Percentiles rank a stretch among this genome's conserved stretches.
These are phyloP conservation scores for Penicillium crystallinum DNA, from an alignment of 495 filamentous ascomycete genomes.

Conservation along the genomic window DNA sequence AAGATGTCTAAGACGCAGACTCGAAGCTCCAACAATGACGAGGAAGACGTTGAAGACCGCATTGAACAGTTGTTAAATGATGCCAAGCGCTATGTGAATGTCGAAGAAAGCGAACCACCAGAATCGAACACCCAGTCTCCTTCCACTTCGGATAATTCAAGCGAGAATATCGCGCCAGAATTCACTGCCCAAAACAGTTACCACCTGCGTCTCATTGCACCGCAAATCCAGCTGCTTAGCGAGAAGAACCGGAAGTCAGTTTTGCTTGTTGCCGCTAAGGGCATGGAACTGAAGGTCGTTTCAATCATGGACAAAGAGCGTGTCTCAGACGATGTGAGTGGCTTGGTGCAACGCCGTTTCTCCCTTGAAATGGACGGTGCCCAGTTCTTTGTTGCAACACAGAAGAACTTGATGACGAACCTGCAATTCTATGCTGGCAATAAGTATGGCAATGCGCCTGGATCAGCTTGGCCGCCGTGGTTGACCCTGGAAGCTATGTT, in stretches of 20 bases:
- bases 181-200: conserved; percentile 93
- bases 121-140: conserved; percentile 26
- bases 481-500: conserved; percentile 97
- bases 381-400: conserved; percentile 94
- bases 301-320: conserved; percentile 97
- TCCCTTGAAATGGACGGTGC: conserved; percentile 91
- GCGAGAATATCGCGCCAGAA: conserved; percentile 75
- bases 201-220: conserved; percentile 88
- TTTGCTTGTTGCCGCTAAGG: conserved; percentile 87
- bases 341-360: conserved; percentile 90
- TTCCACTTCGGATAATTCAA: conserved; percentile 51
- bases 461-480: conserved; percentile 94
- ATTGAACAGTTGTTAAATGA: conserved; percentile 85
- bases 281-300: conserved; percentile 93
- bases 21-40: conserved; percentile 47
- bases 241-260: conserved; percentile 95
- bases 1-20: conserved; percentile 26
- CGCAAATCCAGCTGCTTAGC: conserved; percentile 95
- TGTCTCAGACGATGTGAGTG: conserved; percentile 86
- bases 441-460: conserved; percentile 78
- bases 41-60: conserved; percentile 69
- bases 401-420: conserved; percentile 77
- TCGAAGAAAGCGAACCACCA: conserved; percentile 51
- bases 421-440: conserved; percentile 92
- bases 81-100: conserved; percentile 74